Percentiles rank a stretch among this genome's conserved stretches.
phyloP scores from a whole-genome alignment of 495 filamentous ascomycete genomes.

The Podospora pseudoanserina region DNA sequence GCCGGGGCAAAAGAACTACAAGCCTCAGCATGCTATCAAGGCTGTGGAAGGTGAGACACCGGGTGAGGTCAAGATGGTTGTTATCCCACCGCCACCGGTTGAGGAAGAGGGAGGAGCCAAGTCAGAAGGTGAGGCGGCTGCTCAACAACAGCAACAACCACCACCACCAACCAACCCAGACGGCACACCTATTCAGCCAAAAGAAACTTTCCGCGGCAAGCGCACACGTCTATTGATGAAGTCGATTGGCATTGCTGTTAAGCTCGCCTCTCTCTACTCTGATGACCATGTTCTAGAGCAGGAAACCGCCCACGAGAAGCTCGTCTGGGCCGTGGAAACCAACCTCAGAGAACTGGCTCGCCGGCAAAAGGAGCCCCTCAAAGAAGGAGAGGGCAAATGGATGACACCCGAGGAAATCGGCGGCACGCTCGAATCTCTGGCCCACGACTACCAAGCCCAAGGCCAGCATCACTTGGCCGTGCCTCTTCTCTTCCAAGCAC shows the following conservation, averaged over 20 bases:
- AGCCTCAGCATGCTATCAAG: not conserved
- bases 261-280: constrained; percentile 75
- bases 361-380: constrained; percentile 59
- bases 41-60: not conserved
- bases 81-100: not conserved
- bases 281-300: constrained; percentile 55
- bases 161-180: not conserved
- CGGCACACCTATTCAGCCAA: constrained; percentile 13
- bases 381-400: constrained; percentile 66
- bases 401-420: constrained; percentile 69
- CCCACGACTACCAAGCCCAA: constrained; percentile 63
- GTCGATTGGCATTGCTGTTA: constrained; percentile 69
- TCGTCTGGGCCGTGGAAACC: constrained; percentile 82
- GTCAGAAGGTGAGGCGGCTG: constrained; percentile 9
- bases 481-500: constrained; percentile 82
- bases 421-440: constrained; percentile 70
- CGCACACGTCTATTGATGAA: constrained; percentile 67
- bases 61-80: not conserved
- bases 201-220: constrained; percentile 55
- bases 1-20: constrained; percentile 21
- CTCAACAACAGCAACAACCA: constrained; percentile 15
- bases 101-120: constrained; percentile 11
- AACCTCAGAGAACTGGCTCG: constrained; percentile 67
- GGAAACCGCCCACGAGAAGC: constrained; percentile 65
- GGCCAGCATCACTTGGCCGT: constrained; percentile 72